Evolutionary conservation across 2,329 filamentous ascomycete genomes (phyloP), one percentile per base, ranked within the genome.

Genomic region (Microsporum canis): DNA sequence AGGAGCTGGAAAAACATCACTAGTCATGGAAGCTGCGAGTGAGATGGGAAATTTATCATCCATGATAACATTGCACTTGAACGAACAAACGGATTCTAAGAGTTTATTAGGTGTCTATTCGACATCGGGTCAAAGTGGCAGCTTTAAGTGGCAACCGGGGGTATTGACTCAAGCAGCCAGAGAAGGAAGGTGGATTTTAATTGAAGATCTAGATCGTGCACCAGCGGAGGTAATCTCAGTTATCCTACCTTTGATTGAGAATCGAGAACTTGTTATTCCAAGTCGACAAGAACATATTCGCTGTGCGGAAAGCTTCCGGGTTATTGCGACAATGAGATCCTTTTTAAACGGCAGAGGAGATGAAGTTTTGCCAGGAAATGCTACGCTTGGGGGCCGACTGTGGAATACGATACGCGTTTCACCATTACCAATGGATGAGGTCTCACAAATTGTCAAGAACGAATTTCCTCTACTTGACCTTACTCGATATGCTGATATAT

Each of bases 51-150:
- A 89, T 74, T 83, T 88, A 27, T 82, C 86, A 4, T 84, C 83
- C 62, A 91, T 99, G 85, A 88, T 99, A 59, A 97, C 92, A 2
- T 80, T 99, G 34, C 92, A 99, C 73, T 79, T 99, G 38, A 99
- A 99, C 71, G 94, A 97, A 74, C 95, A 99, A 73, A 97, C 91
- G 1, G 94, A 99, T 74, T 91, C 92, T 0, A 99, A 99, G 74
- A 88, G 95, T 77, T 83, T 99, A 45, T 84, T 99, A 64, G 94
- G 94, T 2, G 84, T 97, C 71, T 97, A 99, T 74, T 89, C 92
- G 0, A 94, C 91, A 27, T 91, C 91, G 62, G 84, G 88, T 14
- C 88, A 87, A 63, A 91, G 91, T 0, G 91, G 91, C 1, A 91
- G 89, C 7, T 99, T 99, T 71, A 83, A 84, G 58, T 99, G 94